Conservation (phyloP, 1,139 yeast species). For the Arxiozyma bovina region DNA sequence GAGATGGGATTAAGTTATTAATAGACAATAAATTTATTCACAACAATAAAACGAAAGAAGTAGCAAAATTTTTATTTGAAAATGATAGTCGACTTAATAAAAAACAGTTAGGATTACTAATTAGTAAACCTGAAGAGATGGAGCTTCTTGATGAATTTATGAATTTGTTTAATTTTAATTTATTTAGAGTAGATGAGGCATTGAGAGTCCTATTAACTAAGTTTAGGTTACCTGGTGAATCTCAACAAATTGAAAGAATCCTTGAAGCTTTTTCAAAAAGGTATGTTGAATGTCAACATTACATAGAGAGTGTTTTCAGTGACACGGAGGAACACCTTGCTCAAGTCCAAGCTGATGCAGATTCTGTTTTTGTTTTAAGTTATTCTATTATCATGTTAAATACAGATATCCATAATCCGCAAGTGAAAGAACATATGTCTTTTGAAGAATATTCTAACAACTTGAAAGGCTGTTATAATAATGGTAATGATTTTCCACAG, state of each 20-base stretch:
- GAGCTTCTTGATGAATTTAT: conserved; percentile 59
- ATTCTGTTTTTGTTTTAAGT: conserved; percentile 62
- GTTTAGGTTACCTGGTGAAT: conserved; percentile 93
- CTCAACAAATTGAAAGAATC: conserved; percentile 89
- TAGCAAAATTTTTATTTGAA: conserved; percentile 68
- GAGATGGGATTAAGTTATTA: conserved; percentile 58
- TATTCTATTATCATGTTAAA: conserved; percentile 71
- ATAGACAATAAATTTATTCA: conserved; percentile 56
- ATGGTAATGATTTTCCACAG: conserved; percentile 60
- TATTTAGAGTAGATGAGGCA: conserved; percentile 88
- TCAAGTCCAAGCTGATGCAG: conserved; percentile 55
- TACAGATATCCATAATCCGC: conserved; percentile 72
- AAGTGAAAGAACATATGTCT: conserved; percentile 73
- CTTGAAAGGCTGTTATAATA: conserved; percentile 67
- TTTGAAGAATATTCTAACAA: conserved; percentile 73
- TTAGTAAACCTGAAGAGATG: conserved; percentile 67
- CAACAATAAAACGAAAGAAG: conserved; percentile 48
- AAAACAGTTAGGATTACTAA: conserved; percentile 73
- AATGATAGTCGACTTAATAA: conserved; percentile 80
- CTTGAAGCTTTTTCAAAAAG: conserved; percentile 80
- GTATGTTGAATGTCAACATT: conserved; percentile 55
- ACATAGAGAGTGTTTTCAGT: conserved; percentile 15
- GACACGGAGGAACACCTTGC: conserved; percentile 31
- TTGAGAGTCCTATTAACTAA: conserved; percentile 70
- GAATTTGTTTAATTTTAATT: conserved; percentile 61